phyloP scores from a whole-genome alignment of 106 monocot species.

The Dactylorhiza incarnata region DNA sequence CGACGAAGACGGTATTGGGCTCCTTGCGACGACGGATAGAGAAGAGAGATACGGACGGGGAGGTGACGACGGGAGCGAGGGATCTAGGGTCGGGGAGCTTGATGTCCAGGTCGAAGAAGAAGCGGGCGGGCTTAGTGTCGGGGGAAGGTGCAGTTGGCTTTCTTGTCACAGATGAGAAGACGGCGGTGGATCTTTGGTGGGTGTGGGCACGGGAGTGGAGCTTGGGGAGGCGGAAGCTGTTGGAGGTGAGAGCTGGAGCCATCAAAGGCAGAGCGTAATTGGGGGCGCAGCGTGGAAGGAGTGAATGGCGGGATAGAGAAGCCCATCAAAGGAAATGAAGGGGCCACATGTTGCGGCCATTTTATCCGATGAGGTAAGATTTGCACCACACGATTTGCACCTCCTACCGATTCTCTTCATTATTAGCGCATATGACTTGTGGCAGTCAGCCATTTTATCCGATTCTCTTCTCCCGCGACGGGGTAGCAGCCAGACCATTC shows the following conservation, averaged over 20 bases:
- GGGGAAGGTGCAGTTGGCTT: not conserved
- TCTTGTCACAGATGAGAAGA: slow-evolving; percentile 10
- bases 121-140: slow-evolving; percentile 13
- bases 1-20: slow-evolving; percentile 76
- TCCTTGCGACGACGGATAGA: slow-evolving; percentile 54
- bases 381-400: not conserved
- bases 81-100: slow-evolving; percentile 43
- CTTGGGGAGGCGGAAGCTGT: slow-evolving; percentile 26
- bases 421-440: no score
- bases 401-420: no score
- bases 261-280: slow-evolving; percentile 14
- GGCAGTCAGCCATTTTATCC: no score
- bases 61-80: slow-evolving; percentile 42
- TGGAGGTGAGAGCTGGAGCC: slow-evolving; percentile 65
- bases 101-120: slow-evolving; percentile 32
- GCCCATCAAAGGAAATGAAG: not conserved
- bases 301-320: not conserved
- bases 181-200: not conserved
- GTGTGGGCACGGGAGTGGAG: not conserved
- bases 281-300: not conserved
- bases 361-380: not conserved
- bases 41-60: slow-evolving; percentile 40
- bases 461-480: no score
- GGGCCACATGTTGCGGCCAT: not conserved
- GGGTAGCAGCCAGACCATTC: no score